These are phyloP conservation scores for Selaginella tamariscina DNA, from an alignment of 75 land plant species.

Conservation along the genomic window DNA sequence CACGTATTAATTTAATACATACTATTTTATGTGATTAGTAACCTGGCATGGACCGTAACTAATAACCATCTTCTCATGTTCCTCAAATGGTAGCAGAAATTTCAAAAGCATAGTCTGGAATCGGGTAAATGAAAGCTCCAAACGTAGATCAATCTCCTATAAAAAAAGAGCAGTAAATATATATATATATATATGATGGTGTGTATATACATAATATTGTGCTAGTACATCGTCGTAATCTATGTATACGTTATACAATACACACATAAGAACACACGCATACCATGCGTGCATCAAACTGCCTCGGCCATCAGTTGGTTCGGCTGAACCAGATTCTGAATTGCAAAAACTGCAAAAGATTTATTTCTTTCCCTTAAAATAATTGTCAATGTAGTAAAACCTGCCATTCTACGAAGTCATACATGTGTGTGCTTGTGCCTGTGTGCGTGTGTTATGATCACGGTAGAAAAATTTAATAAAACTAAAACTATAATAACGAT, in stretches of 20 bases:
- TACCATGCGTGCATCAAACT: too few relatives aligned
- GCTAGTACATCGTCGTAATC: not conserved
- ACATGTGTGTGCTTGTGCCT: too few relatives aligned
- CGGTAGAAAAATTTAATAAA: too few relatives aligned
- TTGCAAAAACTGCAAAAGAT: too few relatives aligned
- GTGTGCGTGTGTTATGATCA: too few relatives aligned
- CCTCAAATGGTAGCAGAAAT: conserved; percentile 53
- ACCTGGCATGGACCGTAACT: conserved; percentile 99
- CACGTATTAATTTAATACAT: not conserved
- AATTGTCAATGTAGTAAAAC: too few relatives aligned
- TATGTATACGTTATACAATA: not conserved
- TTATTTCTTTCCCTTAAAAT: too few relatives aligned
- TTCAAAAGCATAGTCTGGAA: conserved; percentile 83
- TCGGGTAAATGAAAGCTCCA: conserved; percentile 86
- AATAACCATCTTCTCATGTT: conserved; percentile 53
- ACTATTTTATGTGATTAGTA: conserved; percentile 2
- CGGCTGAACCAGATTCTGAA: too few relatives aligned
- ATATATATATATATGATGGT: not conserved
- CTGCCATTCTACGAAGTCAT: too few relatives aligned
- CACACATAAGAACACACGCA: not conserved
- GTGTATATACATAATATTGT: not conserved
- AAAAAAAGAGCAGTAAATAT: not conserved
- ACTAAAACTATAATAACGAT: too few relatives aligned
- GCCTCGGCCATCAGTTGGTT: too few relatives aligned
- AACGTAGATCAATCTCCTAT: conserved; percentile 91